Conservation (phyloP, 495 filamentous ascomycete genomes). For the Penicillium simplicissimum region DNA sequence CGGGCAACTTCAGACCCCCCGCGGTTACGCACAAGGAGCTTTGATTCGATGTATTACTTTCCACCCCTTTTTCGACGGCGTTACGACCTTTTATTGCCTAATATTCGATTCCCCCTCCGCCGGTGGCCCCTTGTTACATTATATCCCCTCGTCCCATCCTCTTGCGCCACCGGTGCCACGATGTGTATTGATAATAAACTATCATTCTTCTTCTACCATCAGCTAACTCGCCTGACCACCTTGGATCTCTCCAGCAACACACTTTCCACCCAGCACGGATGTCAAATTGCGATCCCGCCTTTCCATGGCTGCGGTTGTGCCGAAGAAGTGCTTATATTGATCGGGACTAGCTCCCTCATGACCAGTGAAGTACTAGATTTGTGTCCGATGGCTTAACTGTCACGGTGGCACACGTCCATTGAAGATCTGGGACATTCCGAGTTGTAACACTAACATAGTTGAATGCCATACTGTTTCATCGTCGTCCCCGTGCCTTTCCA, state of each 20-base stretch:
- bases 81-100: slow-evolving; percentile 37
- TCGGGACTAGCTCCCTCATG: slow-evolving; percentile 24
- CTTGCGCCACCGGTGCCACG: slow-evolving; percentile 18
- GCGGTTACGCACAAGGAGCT: slow-evolving; percentile 24
- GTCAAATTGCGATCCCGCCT: slow-evolving; percentile 96
- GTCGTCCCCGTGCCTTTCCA: background rate
- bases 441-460: slow-evolving; percentile 7
- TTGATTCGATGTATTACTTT: slow-evolving; percentile 14
- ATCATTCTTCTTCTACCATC: slow-evolving; percentile 21
- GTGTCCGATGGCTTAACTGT: slow-evolving; percentile 38
- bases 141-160: slow-evolving; percentile 20
- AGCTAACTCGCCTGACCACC: background rate
- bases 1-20: slow-evolving; percentile 47
- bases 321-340: slow-evolving; percentile 77
- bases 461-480: background rate
- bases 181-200: slow-evolving; percentile 42
- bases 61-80: slow-evolving; percentile 27
- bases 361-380: slow-evolving; percentile 55
- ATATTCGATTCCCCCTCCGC: slow-evolving; percentile 33
- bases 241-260: background rate
- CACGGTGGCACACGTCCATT: slow-evolving; percentile 47
- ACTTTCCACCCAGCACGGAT: slow-evolving; percentile 72
- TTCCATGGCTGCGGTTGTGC: slow-evolving; percentile 89
- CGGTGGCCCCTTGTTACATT: slow-evolving; percentile 35
- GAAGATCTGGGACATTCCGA: slow-evolving; percentile 7